These are phyloP conservation scores for Yamadazyma akitaensis DNA, from an alignment of 805 yeast genomes.

Conservation along the genomic window DNA sequence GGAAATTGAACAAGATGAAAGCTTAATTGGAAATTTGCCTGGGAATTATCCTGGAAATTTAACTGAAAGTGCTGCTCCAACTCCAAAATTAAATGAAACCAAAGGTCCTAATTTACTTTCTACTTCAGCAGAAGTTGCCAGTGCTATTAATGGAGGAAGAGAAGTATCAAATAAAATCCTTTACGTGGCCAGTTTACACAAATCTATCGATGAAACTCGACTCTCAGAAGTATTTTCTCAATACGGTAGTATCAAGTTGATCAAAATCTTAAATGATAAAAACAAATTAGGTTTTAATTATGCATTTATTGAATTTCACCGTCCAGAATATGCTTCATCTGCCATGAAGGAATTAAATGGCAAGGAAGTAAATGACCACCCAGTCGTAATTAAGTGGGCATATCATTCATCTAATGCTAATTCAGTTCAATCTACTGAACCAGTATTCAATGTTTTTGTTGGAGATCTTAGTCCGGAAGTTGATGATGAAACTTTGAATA, in stretches of 20 bases:
- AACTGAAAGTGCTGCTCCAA: no score
- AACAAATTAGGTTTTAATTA: constrained; percentile 71
- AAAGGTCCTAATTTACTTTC: background rate
- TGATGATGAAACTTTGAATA: constrained; percentile 66
- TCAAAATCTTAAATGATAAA: constrained; percentile 74
- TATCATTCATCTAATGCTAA: constrained; percentile 72
- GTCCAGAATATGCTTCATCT: constrained; percentile 53
- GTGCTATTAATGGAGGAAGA: constrained; percentile 77
- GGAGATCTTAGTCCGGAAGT: constrained; percentile 85
- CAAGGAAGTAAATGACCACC: constrained; percentile 48
- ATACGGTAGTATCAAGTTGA: constrained; percentile 58
- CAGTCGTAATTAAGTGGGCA: constrained; percentile 75
- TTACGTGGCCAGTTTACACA: constrained; percentile 74
- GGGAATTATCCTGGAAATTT: no score
- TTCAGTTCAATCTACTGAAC: constrained; percentile 36
- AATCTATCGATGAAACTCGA: constrained; percentile 59
- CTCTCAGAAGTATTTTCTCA: constrained; percentile 60
- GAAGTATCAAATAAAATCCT: constrained; percentile 69
- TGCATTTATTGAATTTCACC: constrained; percentile 76
- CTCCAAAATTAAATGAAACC: background rate
- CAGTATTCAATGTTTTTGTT: constrained; percentile 72
- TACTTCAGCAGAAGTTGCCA: constrained; percentile 41
- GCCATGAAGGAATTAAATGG: constrained; percentile 65
- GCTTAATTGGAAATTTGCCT: no score
- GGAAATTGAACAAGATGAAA: no score